A percentile compares a stretch with the other conserved stretches of the same genome.
Evolutionary conservation across 2,329 filamentous ascomycete species (phyloP).

Genomic region (Onygenales sp.): DNA sequence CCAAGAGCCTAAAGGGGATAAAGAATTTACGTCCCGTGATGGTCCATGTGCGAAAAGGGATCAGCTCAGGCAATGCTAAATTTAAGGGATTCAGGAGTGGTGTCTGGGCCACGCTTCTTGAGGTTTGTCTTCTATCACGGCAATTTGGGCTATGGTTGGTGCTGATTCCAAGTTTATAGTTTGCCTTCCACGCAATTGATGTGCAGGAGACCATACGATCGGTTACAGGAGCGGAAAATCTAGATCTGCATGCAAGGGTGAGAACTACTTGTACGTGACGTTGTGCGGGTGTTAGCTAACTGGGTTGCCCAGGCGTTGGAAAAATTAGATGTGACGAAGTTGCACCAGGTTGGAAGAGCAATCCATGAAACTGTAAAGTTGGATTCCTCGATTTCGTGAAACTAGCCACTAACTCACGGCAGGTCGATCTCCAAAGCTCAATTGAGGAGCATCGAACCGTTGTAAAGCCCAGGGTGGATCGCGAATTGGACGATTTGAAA

Average conservation of each 20-base stretch:
- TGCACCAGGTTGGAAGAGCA: constrained; percentile 58
- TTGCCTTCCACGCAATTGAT: constrained; percentile 61
- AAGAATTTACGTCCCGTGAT: constrained; percentile 66
- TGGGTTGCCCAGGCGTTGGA: constrained; percentile 42
- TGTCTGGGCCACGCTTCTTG: constrained; percentile 63
- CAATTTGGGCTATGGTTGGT: background rate
- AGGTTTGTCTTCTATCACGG: constrained; percentile 24
- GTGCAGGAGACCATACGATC: constrained; percentile 56
- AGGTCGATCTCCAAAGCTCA: constrained; percentile 72
- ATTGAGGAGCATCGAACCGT: constrained; percentile 61
- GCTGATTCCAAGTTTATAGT: constrained; percentile 35
- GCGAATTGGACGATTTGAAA: constrained; percentile 68
- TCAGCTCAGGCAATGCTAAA: constrained; percentile 46
- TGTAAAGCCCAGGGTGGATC: constrained; percentile 62
- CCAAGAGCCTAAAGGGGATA: constrained; percentile 56
- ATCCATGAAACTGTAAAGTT: constrained; percentile 55
- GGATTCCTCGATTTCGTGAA: background rate
- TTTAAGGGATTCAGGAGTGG: constrained; percentile 51
- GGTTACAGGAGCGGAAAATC: constrained; percentile 42
- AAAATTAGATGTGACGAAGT: constrained; percentile 47
- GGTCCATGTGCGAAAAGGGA: constrained; percentile 65
- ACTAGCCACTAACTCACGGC: background rate
- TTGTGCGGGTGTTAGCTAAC: background rate
- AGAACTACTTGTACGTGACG: constrained; percentile 1
- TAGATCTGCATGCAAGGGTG: constrained; percentile 49